Evolutionary conservation across 2,329 filamentous ascomycete genomes (phyloP).

Genomic region (Cyphellophora europaea): DNA sequence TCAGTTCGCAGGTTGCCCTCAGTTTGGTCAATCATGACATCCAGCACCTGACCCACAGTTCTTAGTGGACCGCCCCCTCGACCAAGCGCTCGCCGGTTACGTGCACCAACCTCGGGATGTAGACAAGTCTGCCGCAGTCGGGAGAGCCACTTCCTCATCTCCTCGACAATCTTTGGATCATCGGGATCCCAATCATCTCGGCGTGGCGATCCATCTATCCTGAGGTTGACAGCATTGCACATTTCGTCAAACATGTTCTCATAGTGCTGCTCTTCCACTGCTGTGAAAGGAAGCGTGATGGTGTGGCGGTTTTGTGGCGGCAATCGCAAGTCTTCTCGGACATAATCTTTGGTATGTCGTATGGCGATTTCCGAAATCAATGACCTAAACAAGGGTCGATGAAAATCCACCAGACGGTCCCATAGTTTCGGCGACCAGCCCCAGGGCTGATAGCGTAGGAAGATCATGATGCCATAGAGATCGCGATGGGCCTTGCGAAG

Average conservation of each 20-base stretch:
- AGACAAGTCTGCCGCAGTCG: conserved; percentile 73
- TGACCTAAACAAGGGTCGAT: conserved; percentile 55
- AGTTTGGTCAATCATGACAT: conserved; percentile 84
- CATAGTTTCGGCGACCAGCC: conserved; percentile 56
- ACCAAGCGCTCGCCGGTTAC: conserved; percentile 55
- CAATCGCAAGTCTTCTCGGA: conserved; percentile 68
- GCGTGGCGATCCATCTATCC: conserved; percentile 53
- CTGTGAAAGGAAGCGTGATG: conserved; percentile 81
- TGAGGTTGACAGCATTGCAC: conserved; percentile 59
- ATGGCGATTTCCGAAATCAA: conserved; percentile 67
- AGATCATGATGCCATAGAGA: conserved; percentile 69
- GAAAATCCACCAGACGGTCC: conserved; percentile 52
- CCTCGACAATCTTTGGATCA: conserved; percentile 47
- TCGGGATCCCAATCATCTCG: conserved; percentile 56
- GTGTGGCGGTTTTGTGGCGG: conserved; percentile 79
- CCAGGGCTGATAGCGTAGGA: conserved; percentile 71
- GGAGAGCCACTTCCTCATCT: conserved; percentile 71
- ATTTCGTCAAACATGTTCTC: conserved; percentile 65
- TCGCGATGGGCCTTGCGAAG: conserved; percentile 72
- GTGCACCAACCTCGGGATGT: conserved; percentile 70
- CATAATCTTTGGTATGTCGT: conserved; percentile 74
- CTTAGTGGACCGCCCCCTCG: conserved; percentile 60
- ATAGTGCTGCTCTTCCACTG: conserved; percentile 87
- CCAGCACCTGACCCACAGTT: conserved; percentile 77
- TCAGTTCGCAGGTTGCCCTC: conserved; percentile 57